Evolutionary conservation across 495 filamentous ascomycete genomes (phyloP).

Genomic region (Xylaria flabelliformis): DNA sequence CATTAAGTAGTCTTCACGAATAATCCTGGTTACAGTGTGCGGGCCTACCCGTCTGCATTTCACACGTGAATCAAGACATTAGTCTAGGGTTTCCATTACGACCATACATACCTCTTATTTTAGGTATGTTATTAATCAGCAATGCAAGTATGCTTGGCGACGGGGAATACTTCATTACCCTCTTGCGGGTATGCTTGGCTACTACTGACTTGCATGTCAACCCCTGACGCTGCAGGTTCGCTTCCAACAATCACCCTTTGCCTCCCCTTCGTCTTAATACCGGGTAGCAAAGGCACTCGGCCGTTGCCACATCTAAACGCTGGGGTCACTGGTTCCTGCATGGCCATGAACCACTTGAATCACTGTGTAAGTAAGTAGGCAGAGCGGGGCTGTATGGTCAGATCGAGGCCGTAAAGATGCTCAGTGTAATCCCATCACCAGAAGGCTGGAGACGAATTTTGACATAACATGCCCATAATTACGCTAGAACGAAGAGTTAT

Average conservation of each 20-base stretch:
- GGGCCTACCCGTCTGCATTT: conserved; percentile 11
- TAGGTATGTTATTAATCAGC: conserved; percentile 16
- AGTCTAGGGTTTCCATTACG: neutral
- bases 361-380: neutral
- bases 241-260: conserved; percentile 13
- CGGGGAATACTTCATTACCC: neutral
- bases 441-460: neutral
- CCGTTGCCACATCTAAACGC: conserved; percentile 4
- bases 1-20: too few relatives aligned
- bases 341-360: neutral
- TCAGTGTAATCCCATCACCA: neutral
- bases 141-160: conserved; percentile 10
- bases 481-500: neutral
- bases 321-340: conserved; percentile 23
- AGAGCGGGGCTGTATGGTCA: neutral
- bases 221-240: conserved; percentile 21
- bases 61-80: conserved; percentile 17
- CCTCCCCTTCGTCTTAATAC: neutral
- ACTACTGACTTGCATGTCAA: conserved; percentile 16
- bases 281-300: neutral
- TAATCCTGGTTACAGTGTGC: conserved; percentile 21
- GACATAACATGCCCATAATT: neutral
- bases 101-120: conserved; percentile 7
- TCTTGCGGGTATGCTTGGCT: conserved; percentile 18
- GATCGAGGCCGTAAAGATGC: neutral